A percentile compares a stretch with the other conserved stretches of the same genome.
These are phyloP conservation scores for Alternaria tenuissima DNA, from an alignment of 2,329 filamentous ascomycete species.

Conservation along the genomic window DNA sequence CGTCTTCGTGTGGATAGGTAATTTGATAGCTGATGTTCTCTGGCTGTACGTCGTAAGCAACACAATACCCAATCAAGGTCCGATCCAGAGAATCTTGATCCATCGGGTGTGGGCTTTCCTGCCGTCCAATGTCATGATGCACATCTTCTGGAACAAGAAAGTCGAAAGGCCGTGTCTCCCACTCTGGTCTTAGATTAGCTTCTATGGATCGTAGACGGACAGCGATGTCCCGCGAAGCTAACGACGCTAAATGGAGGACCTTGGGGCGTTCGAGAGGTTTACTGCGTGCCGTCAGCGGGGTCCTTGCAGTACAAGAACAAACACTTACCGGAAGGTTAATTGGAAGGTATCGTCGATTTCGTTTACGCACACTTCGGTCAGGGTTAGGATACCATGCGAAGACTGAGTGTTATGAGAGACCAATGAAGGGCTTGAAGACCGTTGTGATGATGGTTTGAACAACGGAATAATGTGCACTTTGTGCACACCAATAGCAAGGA, in stretches of 20 bases:
- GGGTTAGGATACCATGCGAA: slow-evolving; percentile 69
- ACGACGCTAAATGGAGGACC: slow-evolving; percentile 69
- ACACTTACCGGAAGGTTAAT: slow-evolving; percentile 65
- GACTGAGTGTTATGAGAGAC: slow-evolving; percentile 59
- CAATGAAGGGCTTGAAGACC: slow-evolving; percentile 64
- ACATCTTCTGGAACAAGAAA: slow-evolving; percentile 66
- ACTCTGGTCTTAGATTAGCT: slow-evolving; percentile 71
- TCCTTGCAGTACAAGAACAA: neutral
- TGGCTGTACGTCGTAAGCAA: slow-evolving; percentile 72
- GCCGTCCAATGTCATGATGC: slow-evolving; percentile 45
- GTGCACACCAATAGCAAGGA: slow-evolving; percentile 73
- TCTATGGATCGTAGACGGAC: slow-evolving; percentile 68
- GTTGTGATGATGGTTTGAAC: slow-evolving; percentile 63
- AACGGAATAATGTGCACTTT: slow-evolving; percentile 74
- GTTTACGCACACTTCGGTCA: slow-evolving; percentile 67
- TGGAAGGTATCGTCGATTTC: slow-evolving; percentile 72
- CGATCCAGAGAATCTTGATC: slow-evolving; percentile 69
- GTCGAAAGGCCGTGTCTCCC: slow-evolving; percentile 69
- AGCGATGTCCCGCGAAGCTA: slow-evolving; percentile 70
- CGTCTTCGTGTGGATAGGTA: slow-evolving; percentile 63
- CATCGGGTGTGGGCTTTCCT: slow-evolving; percentile 60
- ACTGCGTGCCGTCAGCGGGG: slow-evolving; percentile 39
- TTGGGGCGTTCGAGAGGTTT: slow-evolving; percentile 64
- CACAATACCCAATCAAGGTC: slow-evolving; percentile 73
- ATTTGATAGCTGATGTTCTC: slow-evolving; percentile 64